These are phyloP conservation scores for Zymoseptoria ardabiliae DNA, from an alignment of 2,329 filamentous ascomycete genomes.

Conservation along the genomic window DNA sequence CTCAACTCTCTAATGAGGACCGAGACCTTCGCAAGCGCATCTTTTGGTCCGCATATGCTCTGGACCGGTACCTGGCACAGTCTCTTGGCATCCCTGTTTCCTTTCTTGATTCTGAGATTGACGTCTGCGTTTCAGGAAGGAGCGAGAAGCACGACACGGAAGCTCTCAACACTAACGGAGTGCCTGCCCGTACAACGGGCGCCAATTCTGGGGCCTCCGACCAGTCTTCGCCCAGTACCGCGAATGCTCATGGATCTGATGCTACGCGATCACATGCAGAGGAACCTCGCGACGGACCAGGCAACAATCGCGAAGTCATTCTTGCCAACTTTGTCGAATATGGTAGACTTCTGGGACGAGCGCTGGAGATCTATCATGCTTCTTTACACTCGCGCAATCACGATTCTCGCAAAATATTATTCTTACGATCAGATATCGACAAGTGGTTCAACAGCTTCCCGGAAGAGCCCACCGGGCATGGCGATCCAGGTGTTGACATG, in stretches of 20 bases:
- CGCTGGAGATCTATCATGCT: slow-evolving; percentile 19
- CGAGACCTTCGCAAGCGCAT: slow-evolving; percentile 35
- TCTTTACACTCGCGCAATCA: slow-evolving; percentile 15
- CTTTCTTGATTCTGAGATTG: slow-evolving; percentile 33
- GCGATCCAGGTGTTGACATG: slow-evolving; percentile 8
- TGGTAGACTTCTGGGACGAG: slow-evolving; percentile 16
- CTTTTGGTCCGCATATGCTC: slow-evolving; percentile 35
- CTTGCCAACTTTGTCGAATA: slow-evolving; percentile 20
- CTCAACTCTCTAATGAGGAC: slow-evolving; percentile 18
- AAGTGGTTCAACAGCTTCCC: slow-evolving; percentile 22
- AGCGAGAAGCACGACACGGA: slow-evolving; percentile 24
- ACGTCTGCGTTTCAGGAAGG: slow-evolving; percentile 32
- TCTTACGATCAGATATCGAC: slow-evolving; percentile 19
- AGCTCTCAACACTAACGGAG: slow-evolving; percentile 3
- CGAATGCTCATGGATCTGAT: neutral
- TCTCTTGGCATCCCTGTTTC: slow-evolving; percentile 32
- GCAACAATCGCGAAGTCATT: slow-evolving; percentile 14
- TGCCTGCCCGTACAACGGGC: neutral
- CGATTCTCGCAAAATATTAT: slow-evolving; percentile 15
- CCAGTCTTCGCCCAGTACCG: neutral
- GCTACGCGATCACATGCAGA: neutral
- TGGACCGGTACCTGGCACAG: slow-evolving; percentile 34
- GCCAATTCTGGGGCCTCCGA: neutral
- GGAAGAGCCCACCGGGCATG: slow-evolving; percentile 9
- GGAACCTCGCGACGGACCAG: neutral